These are phyloP conservation scores for Aspergillus chevalieri DNA, from an alignment of 2,329 filamentous ascomycete species.

Conservation along the genomic window DNA sequence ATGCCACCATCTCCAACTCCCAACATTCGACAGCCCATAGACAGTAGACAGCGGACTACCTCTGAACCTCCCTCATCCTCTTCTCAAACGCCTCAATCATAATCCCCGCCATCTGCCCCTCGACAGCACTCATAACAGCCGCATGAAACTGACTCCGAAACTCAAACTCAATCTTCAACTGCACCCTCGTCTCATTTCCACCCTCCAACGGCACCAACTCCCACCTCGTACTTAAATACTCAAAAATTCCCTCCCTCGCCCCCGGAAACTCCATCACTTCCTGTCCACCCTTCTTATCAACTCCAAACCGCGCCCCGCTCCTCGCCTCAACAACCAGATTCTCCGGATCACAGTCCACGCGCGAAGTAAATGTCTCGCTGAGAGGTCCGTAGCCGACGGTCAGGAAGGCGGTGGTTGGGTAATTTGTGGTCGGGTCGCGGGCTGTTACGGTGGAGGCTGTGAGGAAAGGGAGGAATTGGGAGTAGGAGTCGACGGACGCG, in stretches of 20 bases:
- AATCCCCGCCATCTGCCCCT: slow-evolving; percentile 72
- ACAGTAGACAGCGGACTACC: background rate
- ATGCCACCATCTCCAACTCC: background rate
- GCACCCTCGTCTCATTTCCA: slow-evolving; percentile 59
- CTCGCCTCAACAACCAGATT: slow-evolving; percentile 64
- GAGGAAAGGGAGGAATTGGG: slow-evolving; percentile 87
- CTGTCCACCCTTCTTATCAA: slow-evolving; percentile 52
- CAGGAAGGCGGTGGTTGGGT: slow-evolving; percentile 68
- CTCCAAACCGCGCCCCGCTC: slow-evolving; percentile 38
- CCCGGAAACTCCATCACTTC: slow-evolving; percentile 52
- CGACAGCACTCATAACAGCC: slow-evolving; percentile 71
- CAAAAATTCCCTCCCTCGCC: slow-evolving; percentile 44
- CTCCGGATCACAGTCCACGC: slow-evolving; percentile 69
- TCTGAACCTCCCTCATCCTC: slow-evolving; percentile 53
- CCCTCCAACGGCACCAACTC: slow-evolving; percentile 34
- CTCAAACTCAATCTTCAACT: slow-evolving; percentile 69
- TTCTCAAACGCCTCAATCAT: slow-evolving; percentile 95
- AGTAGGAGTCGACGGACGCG: slow-evolving; percentile 80
- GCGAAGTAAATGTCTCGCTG: slow-evolving; percentile 75
- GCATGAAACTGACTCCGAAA: slow-evolving; percentile 88
- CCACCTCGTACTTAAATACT: slow-evolving; percentile 41
- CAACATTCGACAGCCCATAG: too few species aligned
- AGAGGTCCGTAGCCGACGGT: slow-evolving; percentile 80
- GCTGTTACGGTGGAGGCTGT: slow-evolving; percentile 67
- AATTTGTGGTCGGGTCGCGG: slow-evolving; percentile 52